A percentile compares a stretch with the other conserved stretches of the same genome.
These are phyloP conservation scores for Setomelanomma holmii DNA, from an alignment of 2,329 filamentous ascomycete species.

Conservation along the genomic window DNA sequence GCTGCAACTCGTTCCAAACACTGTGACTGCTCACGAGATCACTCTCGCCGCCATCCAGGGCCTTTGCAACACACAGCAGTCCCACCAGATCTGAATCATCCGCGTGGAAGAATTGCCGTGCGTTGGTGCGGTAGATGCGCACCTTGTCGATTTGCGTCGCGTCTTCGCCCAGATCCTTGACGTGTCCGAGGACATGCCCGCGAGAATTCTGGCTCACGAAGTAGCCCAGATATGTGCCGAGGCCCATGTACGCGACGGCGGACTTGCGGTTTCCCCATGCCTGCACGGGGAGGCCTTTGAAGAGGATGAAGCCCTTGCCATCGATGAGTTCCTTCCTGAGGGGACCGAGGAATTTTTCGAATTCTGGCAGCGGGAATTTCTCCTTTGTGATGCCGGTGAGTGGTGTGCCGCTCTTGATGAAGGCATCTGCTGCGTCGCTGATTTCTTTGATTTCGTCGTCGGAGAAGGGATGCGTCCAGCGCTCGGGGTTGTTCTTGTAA, in stretches of 20 bases:
- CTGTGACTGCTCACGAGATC: conserved; percentile 80
- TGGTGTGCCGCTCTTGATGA: conserved; percentile 69
- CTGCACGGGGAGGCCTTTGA: conserved; percentile 81
- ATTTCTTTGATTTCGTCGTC: conserved; percentile 72
- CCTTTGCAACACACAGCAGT: conserved; percentile 78
- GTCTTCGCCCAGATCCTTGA: conserved; percentile 87
- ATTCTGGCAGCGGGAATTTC: conserved; percentile 67
- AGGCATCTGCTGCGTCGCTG: conserved; percentile 70
- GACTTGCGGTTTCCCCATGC: conserved; percentile 81
- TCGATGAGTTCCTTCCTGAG: conserved; percentile 74
- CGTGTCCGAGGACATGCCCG: conserved; percentile 86
- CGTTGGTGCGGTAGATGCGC: conserved; percentile 88
- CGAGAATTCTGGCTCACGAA: conserved; percentile 86
- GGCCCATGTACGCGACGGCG: conserved; percentile 77
- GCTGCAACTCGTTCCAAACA: conserved; percentile 81
- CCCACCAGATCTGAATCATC: conserved; percentile 86
- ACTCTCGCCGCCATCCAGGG: conserved; percentile 81
- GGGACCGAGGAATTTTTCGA: conserved; percentile 60
- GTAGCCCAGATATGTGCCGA: conserved; percentile 84
- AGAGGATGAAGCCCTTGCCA: conserved; percentile 88
- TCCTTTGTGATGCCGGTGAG: conserved; percentile 74
- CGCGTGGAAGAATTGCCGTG: conserved; percentile 84
- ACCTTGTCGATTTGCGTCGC: conserved; percentile 82
- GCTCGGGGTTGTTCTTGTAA: conserved; percentile 67
- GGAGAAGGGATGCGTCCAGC: conserved; percentile 76